Base-by-base conservation (phyloP, 225 moss, liverwort and hornwort species). In the Marchantia paleacea region DNA sequence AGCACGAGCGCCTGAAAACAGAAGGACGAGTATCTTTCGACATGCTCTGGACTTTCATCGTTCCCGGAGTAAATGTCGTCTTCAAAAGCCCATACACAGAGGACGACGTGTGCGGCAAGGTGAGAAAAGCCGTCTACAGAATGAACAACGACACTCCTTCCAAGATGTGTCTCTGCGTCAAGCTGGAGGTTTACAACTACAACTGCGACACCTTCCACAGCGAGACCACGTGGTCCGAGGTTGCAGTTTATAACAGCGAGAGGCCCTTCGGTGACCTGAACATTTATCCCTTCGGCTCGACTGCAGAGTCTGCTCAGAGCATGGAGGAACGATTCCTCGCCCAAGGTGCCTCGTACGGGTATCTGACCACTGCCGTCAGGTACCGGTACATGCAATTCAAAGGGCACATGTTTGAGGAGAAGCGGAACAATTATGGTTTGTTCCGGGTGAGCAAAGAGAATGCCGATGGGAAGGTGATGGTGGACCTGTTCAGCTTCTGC, bases 391-490 rank as follows among this genome's bases (percentile, higher is more conserved):
- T 78, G 77, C 62, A 78, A 12, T 78, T 29, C 63, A 64, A 78
- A 12, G 77, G 77, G 39, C 24, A 61, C 24, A 64, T 78, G 39
- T 63, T 62, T 48, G 7, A 31, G 57, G 7, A 28, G 15, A 52
- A 75, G 29, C 9, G 10, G 20, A 19, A 18, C 28, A 10, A 15
- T 22, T 48, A 47, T 24, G 19, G 28, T 20, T 8, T 31, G 47
- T 25, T n/a, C 24, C 39, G 18, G 24, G n/a, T 63, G 1, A 10
- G 24, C 18, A 75, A 68, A 69, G 75, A 75, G 22, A 75, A 81
- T 24, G 75, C 75, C 7, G 80, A 83, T 28, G 86, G 86, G 10
- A 83, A 83, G 83, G 86, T 83, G 18, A 86, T 86, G 86, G 75
- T 86, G 69, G 86, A 86, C 30, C 73, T 52, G 54, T 7, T 53